Evolutionary conservation across 192 early-diverging fungal genomes (phyloP), one percentile per base, ranked within the genome.

Genomic region (Podila epigama): DNA sequence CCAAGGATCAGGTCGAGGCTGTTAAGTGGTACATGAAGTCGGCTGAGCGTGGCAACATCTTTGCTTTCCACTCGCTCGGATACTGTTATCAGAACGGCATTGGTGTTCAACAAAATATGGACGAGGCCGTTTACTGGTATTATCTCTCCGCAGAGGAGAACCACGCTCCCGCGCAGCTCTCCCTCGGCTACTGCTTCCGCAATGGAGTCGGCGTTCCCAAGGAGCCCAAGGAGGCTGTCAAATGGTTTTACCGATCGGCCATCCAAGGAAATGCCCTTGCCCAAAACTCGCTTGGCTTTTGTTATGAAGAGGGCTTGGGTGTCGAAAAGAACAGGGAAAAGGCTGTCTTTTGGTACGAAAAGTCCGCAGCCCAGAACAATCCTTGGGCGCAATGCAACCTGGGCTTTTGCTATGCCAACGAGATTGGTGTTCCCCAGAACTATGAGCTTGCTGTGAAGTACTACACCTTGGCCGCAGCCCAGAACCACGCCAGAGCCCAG

Each of bases 331-430:
- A 82, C 62, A 44, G 72, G 18, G 54, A 75, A 31, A 82, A 88
- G 66, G 87, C 92, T 7, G 69, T 89, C 20, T 73, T 83, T 35
- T 81, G 89, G 65, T 82, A 91, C 55, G 79, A 85, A 32, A 63
- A 79, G 28, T 88, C 92, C 1, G 89, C 92, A 1, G 75, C 86
- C 27, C 71, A 84, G 53, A 88, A 90, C 33, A 89, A 92, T 69
- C 89, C 92, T 5, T 92, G 89, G 88, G 91, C 92, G 10, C 90
- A 93, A 57, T 91, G 88, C 81, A 92, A 90, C 62, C 80, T 91
- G 25, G 92, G 90, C 2, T 90, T 82, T 63, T 91, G 90, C 61
- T 84, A 91, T 39, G 86, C 88, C 48, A 90, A 89, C 60, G 92
- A 89, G 28, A 83, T 91, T 11, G 92, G 93, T 4, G 82, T 91